Conservation (phyloP, 2,329 filamentous ascomycete species). For the Onygenales sp. region DNA sequence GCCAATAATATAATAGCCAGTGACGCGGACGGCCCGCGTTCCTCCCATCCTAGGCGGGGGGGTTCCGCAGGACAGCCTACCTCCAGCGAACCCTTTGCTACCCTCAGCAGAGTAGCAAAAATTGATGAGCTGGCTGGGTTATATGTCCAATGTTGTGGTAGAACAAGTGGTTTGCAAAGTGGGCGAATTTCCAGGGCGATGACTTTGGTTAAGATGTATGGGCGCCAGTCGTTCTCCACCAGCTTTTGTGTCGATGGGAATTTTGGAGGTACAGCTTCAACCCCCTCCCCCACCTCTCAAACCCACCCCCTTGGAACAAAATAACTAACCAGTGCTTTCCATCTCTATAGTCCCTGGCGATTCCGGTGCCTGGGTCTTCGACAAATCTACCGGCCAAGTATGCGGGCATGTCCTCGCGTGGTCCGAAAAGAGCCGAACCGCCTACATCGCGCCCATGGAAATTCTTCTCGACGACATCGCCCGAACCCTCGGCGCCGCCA, state of each 20-base stretch:
- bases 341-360: constrained; percentile 63
- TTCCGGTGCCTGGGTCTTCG: constrained; percentile 86
- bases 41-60: constrained; percentile 7
- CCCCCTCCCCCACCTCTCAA: constrained; percentile 6
- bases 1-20: constrained; percentile 56
- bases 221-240: constrained; percentile 68
- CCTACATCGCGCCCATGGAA: constrained; percentile 95
- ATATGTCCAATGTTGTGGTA: constrained; percentile 77
- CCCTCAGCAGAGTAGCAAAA: constrained; percentile 50
- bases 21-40: constrained; percentile 20
- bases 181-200: constrained; percentile 70
- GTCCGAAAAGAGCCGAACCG: constrained; percentile 68
- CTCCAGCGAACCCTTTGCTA: constrained; percentile 23
- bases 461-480: constrained; percentile 78
- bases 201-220: constrained; percentile 78
- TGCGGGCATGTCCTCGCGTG: constrained; percentile 88
- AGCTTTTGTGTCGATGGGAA: constrained; percentile 55
- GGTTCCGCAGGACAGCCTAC: constrained; percentile 39
- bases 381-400: constrained; percentile 65
- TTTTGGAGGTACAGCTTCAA: constrained; percentile 40
- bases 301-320: not conserved
- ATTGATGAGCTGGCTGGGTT: constrained; percentile 56
- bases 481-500: constrained; percentile 60
- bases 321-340: not conserved
- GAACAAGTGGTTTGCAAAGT: constrained; percentile 73